Percentiles rank a stretch among this genome's conserved stretches.
These are phyloP conservation scores for Cicer judaicum DNA, from an alignment of 306 rosid genomes.

Conservation along the genomic window DNA sequence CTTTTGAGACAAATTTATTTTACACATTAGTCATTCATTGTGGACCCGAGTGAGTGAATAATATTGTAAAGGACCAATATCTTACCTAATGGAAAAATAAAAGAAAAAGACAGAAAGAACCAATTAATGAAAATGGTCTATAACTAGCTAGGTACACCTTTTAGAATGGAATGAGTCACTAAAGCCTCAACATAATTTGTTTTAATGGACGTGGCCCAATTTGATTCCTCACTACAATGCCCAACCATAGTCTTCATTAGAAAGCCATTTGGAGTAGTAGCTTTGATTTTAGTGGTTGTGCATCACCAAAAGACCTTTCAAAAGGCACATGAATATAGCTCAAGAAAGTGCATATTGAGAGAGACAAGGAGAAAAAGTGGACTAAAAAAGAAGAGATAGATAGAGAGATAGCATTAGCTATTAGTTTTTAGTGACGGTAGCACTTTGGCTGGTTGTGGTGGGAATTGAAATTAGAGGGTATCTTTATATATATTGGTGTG, in stretches of 20 bases:
- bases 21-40: too few relatives aligned
- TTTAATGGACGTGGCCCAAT: slow-evolving; percentile 36
- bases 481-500: slow-evolving; percentile 17
- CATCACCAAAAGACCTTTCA: slow-evolving; percentile 53
- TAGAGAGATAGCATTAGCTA: slow-evolving; percentile 21
- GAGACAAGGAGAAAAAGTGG: slow-evolving; percentile 26
- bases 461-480: slow-evolving; percentile 39
- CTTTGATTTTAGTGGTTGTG: slow-evolving; percentile 58
- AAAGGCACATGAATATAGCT: slow-evolving; percentile 53
- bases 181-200: slow-evolving; percentile 1
- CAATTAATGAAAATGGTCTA: slow-evolving; percentile 30
- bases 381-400: slow-evolving; percentile 26
- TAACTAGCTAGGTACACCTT: slow-evolving; percentile 14
- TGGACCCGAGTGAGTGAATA: too few relatives aligned
- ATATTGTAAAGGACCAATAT: too few relatives aligned
- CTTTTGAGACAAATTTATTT: too few relatives aligned
- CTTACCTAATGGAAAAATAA: neutral
- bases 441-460: slow-evolving; percentile 62
- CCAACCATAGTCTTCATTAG: slow-evolving; percentile 41
- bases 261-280: slow-evolving; percentile 40
- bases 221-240: slow-evolving; percentile 42
- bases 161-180: slow-evolving; percentile 35
- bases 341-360: slow-evolving; percentile 49
- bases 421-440: slow-evolving; percentile 53
- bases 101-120: slow-evolving; percentile 21